Evolutionary conservation across 179 eudicot genomes (phyloP).

Genomic region (Silene noctiflora): DNA sequence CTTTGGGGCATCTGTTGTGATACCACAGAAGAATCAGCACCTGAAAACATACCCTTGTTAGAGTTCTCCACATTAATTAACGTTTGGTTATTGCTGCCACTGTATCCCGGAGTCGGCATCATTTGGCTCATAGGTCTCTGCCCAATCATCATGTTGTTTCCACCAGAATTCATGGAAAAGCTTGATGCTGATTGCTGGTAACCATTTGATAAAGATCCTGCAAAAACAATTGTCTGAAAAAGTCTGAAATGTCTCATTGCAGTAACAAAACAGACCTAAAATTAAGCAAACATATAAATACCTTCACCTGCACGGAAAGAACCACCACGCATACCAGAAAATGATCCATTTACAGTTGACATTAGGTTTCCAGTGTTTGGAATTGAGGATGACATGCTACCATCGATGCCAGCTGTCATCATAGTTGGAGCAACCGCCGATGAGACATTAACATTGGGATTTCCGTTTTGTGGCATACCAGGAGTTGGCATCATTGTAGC

Average conservation of each 20-base stretch:
- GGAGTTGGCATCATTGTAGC: slow-evolving; percentile 97
- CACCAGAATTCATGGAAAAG: slow-evolving; percentile 52
- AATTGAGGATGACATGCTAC: slow-evolving; percentile 41
- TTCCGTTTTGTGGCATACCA: slow-evolving; percentile 62
- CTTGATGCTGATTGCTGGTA: slow-evolving; percentile 59
- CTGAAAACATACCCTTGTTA: slow-evolving; percentile 48
- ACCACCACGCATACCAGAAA: slow-evolving; percentile 48
- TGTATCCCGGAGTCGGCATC: slow-evolving; percentile 94
- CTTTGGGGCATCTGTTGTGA: slow-evolving; percentile 59
- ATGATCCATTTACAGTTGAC: slow-evolving; percentile 44
- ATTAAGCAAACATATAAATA: slow-evolving; percentile 22
- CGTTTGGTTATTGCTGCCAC: slow-evolving; percentile 41
- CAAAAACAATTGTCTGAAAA: slow-evolving; percentile 18
- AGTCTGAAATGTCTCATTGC: neutral
- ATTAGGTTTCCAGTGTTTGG: slow-evolving; percentile 47
- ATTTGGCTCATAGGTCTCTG: slow-evolving; percentile 43
- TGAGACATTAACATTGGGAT: slow-evolving; percentile 49
- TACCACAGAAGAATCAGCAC: slow-evolving; percentile 44
- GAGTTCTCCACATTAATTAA: slow-evolving; percentile 46
- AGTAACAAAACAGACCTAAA: slow-evolving; percentile 4
- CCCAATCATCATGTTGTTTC: slow-evolving; percentile 45
- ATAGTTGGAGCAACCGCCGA: slow-evolving; percentile 48
- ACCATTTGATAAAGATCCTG: slow-evolving; percentile 64
- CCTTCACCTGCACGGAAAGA: slow-evolving; percentile 57
- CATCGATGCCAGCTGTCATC: slow-evolving; percentile 38